These are phyloP conservation scores for Narthecium ossifragum DNA, from an alignment of 106 monocot species.

Conservation along the genomic window DNA sequence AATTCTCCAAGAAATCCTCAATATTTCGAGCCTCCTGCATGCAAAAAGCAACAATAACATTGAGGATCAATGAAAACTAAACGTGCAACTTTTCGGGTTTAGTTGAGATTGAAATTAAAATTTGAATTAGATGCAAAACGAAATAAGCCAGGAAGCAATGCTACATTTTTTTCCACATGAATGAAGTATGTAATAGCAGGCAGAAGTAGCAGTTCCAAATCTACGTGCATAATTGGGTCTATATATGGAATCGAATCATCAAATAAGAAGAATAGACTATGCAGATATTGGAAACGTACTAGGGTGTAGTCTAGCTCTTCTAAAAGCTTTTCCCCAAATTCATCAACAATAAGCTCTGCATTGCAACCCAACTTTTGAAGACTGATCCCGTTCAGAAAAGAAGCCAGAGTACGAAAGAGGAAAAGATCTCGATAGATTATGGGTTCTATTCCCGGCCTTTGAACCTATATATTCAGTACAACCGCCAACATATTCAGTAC, in stretches of 20 bases:
- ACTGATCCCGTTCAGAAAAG: conserved; percentile 97
- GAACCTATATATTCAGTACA: conserved; percentile 80
- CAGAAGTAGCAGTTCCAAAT: too few relatives aligned
- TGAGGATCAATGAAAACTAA: neutral
- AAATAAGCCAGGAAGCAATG: too few relatives aligned
- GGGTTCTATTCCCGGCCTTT: conserved; percentile 92
- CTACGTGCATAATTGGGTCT: too few relatives aligned
- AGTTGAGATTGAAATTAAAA: too few relatives aligned
- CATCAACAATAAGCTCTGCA: conserved; percentile 99
- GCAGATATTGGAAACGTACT: conserved; percentile 48
- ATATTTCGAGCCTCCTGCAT: conserved; percentile 91
- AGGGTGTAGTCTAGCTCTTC: conserved; percentile 97
- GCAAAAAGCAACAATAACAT: neutral
- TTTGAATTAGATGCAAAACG: too few relatives aligned
- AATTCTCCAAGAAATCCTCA: conserved; percentile 96
- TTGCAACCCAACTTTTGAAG: conserved; percentile 97
- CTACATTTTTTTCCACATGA: too few relatives aligned
- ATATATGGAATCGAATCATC: too few relatives aligned
- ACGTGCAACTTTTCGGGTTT: neutral
- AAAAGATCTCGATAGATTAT: conserved; percentile 98
- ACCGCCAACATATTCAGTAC: too few relatives aligned
- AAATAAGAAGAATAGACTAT: too few relatives aligned
- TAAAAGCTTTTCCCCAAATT: conserved; percentile 97
- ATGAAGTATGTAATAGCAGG: too few relatives aligned
- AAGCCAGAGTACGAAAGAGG: conserved; percentile 91